Evolutionary conservation across 208 protist genomes (phyloP).

Genomic region (Cochliopodium minus): DNA sequence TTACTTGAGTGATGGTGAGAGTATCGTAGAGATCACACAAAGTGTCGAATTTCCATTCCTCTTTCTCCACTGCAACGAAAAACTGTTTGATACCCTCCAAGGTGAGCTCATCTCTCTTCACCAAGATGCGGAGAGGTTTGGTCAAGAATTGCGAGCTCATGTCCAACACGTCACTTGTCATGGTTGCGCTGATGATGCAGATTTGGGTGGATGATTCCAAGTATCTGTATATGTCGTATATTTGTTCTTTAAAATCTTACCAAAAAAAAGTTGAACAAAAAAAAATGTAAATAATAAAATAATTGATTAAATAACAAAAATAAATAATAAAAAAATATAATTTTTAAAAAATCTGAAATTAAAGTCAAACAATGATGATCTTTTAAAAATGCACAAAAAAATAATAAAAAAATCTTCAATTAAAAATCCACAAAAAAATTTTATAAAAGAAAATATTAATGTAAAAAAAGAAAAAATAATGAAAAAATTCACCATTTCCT

Average conservation of each 20-base stretch:
- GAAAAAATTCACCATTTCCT: too few relatives aligned
- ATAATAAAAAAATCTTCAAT: too few relatives aligned
- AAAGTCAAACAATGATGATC: too few relatives aligned
- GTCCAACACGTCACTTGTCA: slow-evolving; percentile 66
- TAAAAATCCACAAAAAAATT: background rate
- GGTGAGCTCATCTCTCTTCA: slow-evolving; percentile 96
- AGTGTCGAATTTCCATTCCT: slow-evolving; percentile 97
- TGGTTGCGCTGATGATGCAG: slow-evolving; percentile 60
- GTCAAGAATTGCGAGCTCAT: slow-evolving; percentile 93
- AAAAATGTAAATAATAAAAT: too few relatives aligned
- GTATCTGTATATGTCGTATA: slow-evolving; percentile 90
- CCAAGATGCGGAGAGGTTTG: slow-evolving; percentile 86
- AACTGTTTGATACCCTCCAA: slow-evolving; percentile 92
- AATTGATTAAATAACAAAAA: too few relatives aligned
- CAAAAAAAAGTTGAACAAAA: too few relatives aligned
- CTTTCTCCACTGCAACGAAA: slow-evolving; percentile 87
- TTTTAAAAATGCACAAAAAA: too few relatives aligned
- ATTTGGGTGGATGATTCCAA: slow-evolving; percentile 64
- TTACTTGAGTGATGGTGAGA: slow-evolving; percentile 78
- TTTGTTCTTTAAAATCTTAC: slow-evolving; percentile 93
- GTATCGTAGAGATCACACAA: slow-evolving; percentile 95
- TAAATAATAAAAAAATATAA: too few relatives aligned
- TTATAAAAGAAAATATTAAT: background rate
- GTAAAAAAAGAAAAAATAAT: background rate
- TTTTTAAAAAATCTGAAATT: too few relatives aligned